phyloP scores from a whole-genome alignment of 805 yeast species.

The Metschnikowia hibisci region DNA sequence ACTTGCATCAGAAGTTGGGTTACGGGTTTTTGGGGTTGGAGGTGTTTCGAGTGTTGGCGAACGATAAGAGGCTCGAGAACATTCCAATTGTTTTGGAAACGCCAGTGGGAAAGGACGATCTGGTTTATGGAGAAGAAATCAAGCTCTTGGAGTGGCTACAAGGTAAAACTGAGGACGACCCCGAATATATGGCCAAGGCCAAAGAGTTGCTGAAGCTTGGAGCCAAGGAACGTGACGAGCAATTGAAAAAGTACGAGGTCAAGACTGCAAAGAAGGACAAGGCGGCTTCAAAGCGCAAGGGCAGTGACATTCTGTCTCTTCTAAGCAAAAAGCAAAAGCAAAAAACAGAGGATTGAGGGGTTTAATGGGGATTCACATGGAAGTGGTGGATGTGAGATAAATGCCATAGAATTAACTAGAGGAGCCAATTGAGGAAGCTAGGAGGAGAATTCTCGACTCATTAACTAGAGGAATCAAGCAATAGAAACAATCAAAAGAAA shows the following conservation, averaged over 20 bases:
- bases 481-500: too few relatives aligned
- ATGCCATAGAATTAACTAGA: too few relatives aligned
- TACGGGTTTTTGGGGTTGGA: constrained; percentile 87
- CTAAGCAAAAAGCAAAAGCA: constrained; percentile 17
- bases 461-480: too few relatives aligned
- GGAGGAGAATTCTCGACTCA: too few relatives aligned
- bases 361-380: too few relatives aligned
- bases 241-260: constrained; percentile 58
- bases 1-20: constrained; percentile 87
- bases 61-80: constrained; percentile 53
- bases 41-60: constrained; percentile 73
- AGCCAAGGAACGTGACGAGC: constrained; percentile 64
- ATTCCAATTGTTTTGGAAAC: constrained; percentile 88
- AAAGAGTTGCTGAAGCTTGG: constrained; percentile 57
- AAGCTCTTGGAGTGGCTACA: constrained; percentile 78
- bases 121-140: constrained; percentile 74
- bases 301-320: constrained; percentile 20
- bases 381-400: too few relatives aligned
- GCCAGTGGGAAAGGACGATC: constrained; percentile 66
- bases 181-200: constrained; percentile 48
- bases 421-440: too few relatives aligned
- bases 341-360: not conserved
- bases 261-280: constrained; percentile 38
- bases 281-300: constrained; percentile 14
- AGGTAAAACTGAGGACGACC: constrained; percentile 51